phyloP scores from a whole-genome alignment of 1,284 basidiomycete species.

The Naganishia albida region DNA sequence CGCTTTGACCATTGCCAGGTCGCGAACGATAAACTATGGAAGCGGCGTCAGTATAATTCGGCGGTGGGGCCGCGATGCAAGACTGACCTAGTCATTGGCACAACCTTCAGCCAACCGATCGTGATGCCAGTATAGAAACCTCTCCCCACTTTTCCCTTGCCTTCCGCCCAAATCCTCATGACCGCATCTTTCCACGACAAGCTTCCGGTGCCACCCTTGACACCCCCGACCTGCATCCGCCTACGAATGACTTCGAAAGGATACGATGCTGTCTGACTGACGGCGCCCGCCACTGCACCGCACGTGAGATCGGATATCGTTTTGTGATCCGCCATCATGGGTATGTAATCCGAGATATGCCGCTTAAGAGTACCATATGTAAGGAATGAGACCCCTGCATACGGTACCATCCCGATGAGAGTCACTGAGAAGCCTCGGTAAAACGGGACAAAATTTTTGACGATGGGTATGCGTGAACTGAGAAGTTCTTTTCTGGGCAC shows the following conservation, averaged over 20 bases:
- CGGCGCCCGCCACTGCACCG: slow-evolving; percentile 86
- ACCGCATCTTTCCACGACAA: slow-evolving; percentile 78
- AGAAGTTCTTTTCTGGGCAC: slow-evolving; percentile 39
- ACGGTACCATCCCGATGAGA: slow-evolving; percentile 90
- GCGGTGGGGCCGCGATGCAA: not conserved
- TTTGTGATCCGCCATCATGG: slow-evolving; percentile 49
- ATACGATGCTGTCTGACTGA: slow-evolving; percentile 89
- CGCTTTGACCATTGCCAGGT: slow-evolving; percentile 56
- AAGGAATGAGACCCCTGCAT: slow-evolving; percentile 94
- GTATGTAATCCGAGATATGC: slow-evolving; percentile 56
- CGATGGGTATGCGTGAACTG: slow-evolving; percentile 48
- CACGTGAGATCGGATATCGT: slow-evolving; percentile 64
- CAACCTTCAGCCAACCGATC: slow-evolving; percentile 93
- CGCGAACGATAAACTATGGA: slow-evolving; percentile 51
- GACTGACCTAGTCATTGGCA: slow-evolving; percentile 78
- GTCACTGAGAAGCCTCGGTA: slow-evolving; percentile 95
- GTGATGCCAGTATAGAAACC: slow-evolving; percentile 93
- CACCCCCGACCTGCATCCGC: slow-evolving; percentile 93
- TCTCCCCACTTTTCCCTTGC: slow-evolving; percentile 64
- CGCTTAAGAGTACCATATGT: slow-evolving; percentile 83
- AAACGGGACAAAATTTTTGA: slow-evolving; percentile 57
- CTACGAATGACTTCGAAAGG: slow-evolving; percentile 93
- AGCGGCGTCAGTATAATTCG: slow-evolving; percentile 23
- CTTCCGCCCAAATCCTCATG: slow-evolving; percentile 64
- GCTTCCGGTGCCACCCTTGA: slow-evolving; percentile 63